Evolutionary conservation across 1,139 yeast species (phyloP), one percentile per base, ranked within the genome.

Genomic region (Meyerozyma elateridarum): DNA sequence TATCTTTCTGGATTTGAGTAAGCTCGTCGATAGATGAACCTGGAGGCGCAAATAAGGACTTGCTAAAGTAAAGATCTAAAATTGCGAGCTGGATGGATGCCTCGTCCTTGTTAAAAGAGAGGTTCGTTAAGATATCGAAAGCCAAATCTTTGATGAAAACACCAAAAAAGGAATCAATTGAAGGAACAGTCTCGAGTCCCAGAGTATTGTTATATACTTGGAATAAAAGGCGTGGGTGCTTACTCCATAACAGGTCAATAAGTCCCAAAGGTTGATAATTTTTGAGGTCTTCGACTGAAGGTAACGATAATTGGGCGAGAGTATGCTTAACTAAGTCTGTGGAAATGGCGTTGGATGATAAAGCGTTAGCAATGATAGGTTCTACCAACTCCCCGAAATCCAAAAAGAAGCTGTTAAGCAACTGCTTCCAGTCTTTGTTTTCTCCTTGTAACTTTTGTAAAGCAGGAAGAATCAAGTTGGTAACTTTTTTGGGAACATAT

Each of bases 71-170:
- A 37, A 76, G 57, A 49, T 85, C 93, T 37, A 91, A 61, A 6
- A 82, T 77, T 20, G 87, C 71, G 35, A 91, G 71, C 56, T 88
- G 96, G 37, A 85, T 77, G 0, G 95, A 80, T 6, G 88, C 94
- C 45, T 87, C 95, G 35, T 76, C 79, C 50, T 95, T 79, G 59
- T 91, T 91, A 61, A 85, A 91, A 38, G 91, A 95, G 61, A 91
- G 64, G 45, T 83, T 78, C 37, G 82, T 78, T 39, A 89, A 73
- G 26, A 85, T 63, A 53, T 89, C 96, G 33, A 73, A 71, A 18
- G 82, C 68, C 17, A 85, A 61, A 51, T 93, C 98, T 42, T 85
- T 75, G 46, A 88, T 69, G 27, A 91, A 56, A 33, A 85, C 49
- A 1, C 73, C 73, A 26, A 51, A 44, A 48, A 79, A 80, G 0